Base-by-base conservation (phyloP, 106 monocot species). In the Ottelia alismoides region DNA sequence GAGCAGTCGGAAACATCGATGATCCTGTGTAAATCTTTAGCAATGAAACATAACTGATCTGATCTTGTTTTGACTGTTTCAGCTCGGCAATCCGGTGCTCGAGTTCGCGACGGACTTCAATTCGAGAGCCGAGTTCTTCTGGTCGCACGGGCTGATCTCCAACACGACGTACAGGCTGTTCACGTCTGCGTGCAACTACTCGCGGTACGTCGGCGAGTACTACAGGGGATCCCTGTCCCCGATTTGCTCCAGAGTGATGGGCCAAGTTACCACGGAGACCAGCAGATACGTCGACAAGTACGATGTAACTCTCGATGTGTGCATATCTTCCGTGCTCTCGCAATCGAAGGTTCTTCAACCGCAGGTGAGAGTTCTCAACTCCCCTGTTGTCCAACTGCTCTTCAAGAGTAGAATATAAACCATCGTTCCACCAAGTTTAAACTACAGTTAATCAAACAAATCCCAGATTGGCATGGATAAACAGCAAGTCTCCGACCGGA, bases 51-150 rank as follows among this genome's bases (percentile, higher is more conserved):
- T 21, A 53, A 1, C 4, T 14, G 2, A 1, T 20, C 12, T n/a
- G 19, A 27, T 1, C 17, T 17, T 20, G 27, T 18, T 56, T 19
- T 30, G 56, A 21, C 20, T 6, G 9, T 2, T 59, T 16, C 40
- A 72, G 72, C 63, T 72, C 20, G 72, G 72, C 19, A 72, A 72
- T 46, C 56, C 72, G 12, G 44, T 25, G 18, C 17, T 72, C 9
- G 11, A 20, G n/a, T n/a, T n/a, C n/a, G n/a, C n/a, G 0, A 23
- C 28, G 5, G 60, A 54, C 21, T 0, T 0, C 1, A 54, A 24
- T 22, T 65, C 19, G 9, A 31, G 14, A 10, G 29, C 1, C 28
- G 66, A 66, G 5, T 73, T 22, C 49, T 55, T 32, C 18, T 60
- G 66, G 73, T 58, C 10, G 25, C 73, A 66, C 30, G 66, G 58